Evolutionary conservation across 2,329 filamentous ascomycete species (phyloP).

Genomic region (Acarospora socialis): DNA sequence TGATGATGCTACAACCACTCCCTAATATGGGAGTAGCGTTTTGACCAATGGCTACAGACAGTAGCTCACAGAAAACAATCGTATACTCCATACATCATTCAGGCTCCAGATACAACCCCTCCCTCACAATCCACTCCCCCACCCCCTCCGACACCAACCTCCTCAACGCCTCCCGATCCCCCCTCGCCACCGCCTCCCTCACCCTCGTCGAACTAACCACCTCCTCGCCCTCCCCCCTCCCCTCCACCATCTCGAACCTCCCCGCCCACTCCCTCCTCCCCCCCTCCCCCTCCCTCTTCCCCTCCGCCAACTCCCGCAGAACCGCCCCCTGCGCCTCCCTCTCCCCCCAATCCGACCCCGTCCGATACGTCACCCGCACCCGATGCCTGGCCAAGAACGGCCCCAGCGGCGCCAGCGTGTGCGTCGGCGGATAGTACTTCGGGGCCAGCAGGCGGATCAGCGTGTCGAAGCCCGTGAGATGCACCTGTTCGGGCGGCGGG

Average conservation of each 20-base stretch:
- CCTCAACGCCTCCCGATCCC: conserved; percentile 9
- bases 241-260: conserved; percentile 13
- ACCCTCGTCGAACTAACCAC: conserved; percentile 13
- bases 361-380: conserved; percentile 30
- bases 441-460: conserved; percentile 33
- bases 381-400: conserved; percentile 30
- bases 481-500: conserved; percentile 27
- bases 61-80: no score
- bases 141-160: conserved; percentile 10
- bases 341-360: conserved; percentile 25
- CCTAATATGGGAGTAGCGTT: no score
- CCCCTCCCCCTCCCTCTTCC: conserved; percentile 10
- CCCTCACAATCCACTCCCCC: conserved; percentile 13
- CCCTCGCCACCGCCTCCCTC: conserved; percentile 10
- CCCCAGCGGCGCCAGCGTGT: conserved; percentile 27
- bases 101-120: conserved; percentile 9
- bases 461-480: conserved; percentile 36
- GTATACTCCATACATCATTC: no score
- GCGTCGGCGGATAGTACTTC: conserved; percentile 34
- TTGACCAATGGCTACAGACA: no score
- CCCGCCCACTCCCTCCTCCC: conserved; percentile 11
- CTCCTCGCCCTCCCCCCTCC: conserved; percentile 10
- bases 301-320: conserved; percentile 11
- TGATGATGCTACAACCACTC: no score
- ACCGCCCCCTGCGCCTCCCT: conserved; percentile 11